phyloP scores from a whole-genome alignment of 768 basidiomycete species.

The Lactarius evosmus region DNA sequence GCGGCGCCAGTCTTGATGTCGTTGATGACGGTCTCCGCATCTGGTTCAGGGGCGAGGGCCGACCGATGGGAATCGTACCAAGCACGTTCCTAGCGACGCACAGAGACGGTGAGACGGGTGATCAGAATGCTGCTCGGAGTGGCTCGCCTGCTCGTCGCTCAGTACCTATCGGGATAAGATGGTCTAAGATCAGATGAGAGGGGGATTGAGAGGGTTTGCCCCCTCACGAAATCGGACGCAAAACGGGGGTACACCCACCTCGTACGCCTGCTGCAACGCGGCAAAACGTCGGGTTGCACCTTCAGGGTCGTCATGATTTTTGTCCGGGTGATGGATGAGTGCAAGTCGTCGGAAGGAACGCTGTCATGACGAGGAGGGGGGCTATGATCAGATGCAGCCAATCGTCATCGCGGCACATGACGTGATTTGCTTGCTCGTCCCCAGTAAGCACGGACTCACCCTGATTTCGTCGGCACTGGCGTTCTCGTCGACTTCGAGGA shows the following conservation, averaged over 20 bases:
- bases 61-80: constrained; percentile 96
- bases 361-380: constrained; percentile 38
- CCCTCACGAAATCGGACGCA: neutral
- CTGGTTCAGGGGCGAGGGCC: constrained; percentile 74
- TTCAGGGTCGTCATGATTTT: constrained; percentile 80
- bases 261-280: constrained; percentile 90
- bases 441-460: constrained; percentile 39
- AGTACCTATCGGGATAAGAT: constrained; percentile 56
- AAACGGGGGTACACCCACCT: constrained; percentile 47
- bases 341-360: constrained; percentile 82
- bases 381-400: constrained; percentile 13
- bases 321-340: constrained; percentile 82
- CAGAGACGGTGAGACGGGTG: neutral
- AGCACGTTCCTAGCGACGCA: constrained; percentile 71
- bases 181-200: neutral
- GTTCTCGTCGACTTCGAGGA: constrained; percentile 76
- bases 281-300: constrained; percentile 87
- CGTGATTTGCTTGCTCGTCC: too few relatives aligned
- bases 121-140: constrained; percentile 1
- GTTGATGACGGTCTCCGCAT: constrained; percentile 81
- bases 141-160: constrained; percentile 87
- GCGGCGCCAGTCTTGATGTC: constrained; percentile 72
- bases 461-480: constrained; percentile 89
- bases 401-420: constrained; percentile 3
- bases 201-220: neutral